Evolutionary conservation across 2,329 filamentous ascomycete genomes (phyloP).

Genomic region (Trichoderma polysporum): DNA sequence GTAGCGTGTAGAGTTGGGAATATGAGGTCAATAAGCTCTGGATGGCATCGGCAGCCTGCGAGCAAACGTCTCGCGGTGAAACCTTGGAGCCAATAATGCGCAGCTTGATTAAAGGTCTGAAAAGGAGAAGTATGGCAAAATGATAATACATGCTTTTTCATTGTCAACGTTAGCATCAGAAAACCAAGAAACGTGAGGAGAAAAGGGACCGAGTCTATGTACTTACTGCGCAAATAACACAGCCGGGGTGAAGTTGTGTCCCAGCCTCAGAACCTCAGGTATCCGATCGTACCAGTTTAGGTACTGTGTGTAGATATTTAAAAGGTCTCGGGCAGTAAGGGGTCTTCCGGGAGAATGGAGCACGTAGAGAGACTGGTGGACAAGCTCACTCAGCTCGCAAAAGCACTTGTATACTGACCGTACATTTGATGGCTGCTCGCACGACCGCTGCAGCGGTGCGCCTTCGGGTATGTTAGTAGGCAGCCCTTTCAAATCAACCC

Average conservation of each 20-base stretch:
- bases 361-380: conserved; percentile 69
- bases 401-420: conserved; percentile 67
- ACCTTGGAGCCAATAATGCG: conserved; percentile 63
- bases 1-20: conserved; percentile 57
- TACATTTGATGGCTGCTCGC: conserved; percentile 65
- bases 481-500: background rate
- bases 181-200: background rate
- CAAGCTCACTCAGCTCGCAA: conserved; percentile 70
- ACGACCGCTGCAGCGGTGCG: conserved; percentile 53
- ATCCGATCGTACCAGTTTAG: conserved; percentile 70
- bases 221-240: conserved; percentile 73
- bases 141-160: conserved; percentile 65
- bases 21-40: conserved; percentile 57
- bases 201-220: background rate
- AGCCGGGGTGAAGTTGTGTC: conserved; percentile 69
- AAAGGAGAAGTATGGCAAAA: conserved; percentile 69
- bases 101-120: conserved; percentile 68
- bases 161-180: background rate
- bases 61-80: conserved; percentile 64
- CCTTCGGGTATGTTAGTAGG: conserved; percentile 36
- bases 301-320: conserved; percentile 66
- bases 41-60: conserved; percentile 60
- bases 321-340: conserved; percentile 62
- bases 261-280: conserved; percentile 62
- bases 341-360: conserved; percentile 69